These are phyloP conservation scores for Aspergillus bombycis DNA, from an alignment of 2,329 filamentous ascomycete species.

Conservation along the genomic window DNA sequence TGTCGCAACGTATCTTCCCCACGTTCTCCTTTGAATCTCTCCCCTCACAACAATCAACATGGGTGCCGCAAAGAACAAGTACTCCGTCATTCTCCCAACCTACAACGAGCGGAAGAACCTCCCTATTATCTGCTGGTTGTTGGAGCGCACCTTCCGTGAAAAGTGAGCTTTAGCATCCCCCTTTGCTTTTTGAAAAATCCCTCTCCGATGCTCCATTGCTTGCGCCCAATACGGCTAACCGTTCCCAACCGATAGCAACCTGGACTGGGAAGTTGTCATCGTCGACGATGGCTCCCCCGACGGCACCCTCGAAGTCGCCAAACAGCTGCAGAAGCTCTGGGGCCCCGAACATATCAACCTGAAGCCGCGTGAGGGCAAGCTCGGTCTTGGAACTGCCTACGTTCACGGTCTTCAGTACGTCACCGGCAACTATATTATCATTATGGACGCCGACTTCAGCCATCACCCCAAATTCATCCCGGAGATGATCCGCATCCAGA, in stretches of 20 bases:
- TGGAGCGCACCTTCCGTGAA: slow-evolving; percentile 89
- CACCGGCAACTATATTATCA: slow-evolving; percentile 94
- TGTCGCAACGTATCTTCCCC: background rate
- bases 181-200: slow-evolving; percentile 5
- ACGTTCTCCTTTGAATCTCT: background rate
- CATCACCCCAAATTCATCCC: slow-evolving; percentile 99
- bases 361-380: slow-evolving; percentile 88
- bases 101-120: slow-evolving; percentile 99
- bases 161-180: slow-evolving; percentile 61
- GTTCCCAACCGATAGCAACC: slow-evolving; percentile 61
- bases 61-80: slow-evolving; percentile 67
- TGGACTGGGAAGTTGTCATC: slow-evolving; percentile 97
- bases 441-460: slow-evolving; percentile 99
- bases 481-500: slow-evolving; percentile 84
- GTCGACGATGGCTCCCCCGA: slow-evolving; percentile 98
- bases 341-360: slow-evolving; percentile 74
- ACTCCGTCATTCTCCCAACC: slow-evolving; percentile 95
- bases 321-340: slow-evolving; percentile 88
- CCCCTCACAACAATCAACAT: slow-evolving; percentile 29
- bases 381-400: slow-evolving; percentile 95
- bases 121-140: slow-evolving; percentile 91
- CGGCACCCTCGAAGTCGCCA: slow-evolving; percentile 86
- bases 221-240: slow-evolving; percentile 1
- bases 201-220: background rate
- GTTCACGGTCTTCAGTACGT: slow-evolving; percentile 90